Conservation (phyloP, 371 early-diverging fungal genomes). For the Chytridium lagenaria region DNA sequence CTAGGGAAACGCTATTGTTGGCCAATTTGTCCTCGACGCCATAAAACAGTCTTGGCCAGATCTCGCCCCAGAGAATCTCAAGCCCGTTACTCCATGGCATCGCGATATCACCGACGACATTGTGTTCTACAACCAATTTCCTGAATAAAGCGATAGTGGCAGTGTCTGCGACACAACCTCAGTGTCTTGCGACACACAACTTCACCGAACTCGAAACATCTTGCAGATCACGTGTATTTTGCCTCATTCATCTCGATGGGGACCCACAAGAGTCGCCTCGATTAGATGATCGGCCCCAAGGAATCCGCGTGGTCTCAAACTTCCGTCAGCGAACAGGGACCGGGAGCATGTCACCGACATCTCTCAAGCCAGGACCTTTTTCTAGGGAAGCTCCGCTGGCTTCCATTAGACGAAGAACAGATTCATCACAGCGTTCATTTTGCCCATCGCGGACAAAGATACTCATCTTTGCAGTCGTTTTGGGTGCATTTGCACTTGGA, state of each 20-base stretch:
- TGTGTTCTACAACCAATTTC: slow-evolving; percentile 4
- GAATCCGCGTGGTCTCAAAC: neutral
- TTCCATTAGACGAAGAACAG: neutral
- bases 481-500: slow-evolving; percentile 12
- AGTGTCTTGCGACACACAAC: too few relatives aligned
- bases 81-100: slow-evolving; percentile 40
- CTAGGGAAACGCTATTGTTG: slow-evolving; percentile 57
- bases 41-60: slow-evolving; percentile 51
- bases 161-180: too few relatives aligned
- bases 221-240: too few relatives aligned
- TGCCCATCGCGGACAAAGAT: neutral
- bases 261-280: too few relatives aligned
- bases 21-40: slow-evolving; percentile 44
- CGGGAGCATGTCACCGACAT: neutral
- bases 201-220: too few relatives aligned
- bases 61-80: slow-evolving; percentile 51
- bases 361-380: slow-evolving; percentile 8
- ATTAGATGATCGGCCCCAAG: too few relatives aligned
- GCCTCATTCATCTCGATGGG: too few relatives aligned
- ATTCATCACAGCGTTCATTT: neutral
- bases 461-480: neutral
- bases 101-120: slow-evolving; percentile 37
- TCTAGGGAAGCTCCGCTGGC: slow-evolving; percentile 6
- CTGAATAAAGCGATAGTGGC: neutral
- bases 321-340: neutral